These are phyloP conservation scores for Candida argentea DNA, from an alignment of 805 yeast genomes.

Conservation along the genomic window DNA sequence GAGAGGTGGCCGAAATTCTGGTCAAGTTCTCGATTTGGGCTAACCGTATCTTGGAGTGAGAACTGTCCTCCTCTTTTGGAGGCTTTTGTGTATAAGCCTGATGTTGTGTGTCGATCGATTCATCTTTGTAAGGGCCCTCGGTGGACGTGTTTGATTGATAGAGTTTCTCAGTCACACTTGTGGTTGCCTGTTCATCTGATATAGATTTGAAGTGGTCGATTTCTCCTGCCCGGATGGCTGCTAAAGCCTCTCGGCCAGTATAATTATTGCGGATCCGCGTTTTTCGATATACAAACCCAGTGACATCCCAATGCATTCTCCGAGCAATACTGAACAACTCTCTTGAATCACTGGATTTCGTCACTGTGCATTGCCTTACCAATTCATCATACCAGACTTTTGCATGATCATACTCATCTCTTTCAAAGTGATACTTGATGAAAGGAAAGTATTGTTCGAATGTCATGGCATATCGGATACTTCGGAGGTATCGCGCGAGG, in stretches of 20 bases:
- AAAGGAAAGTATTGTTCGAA: constrained; percentile 32
- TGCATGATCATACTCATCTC: constrained; percentile 20
- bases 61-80: too few relatives aligned
- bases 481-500: constrained; percentile 17
- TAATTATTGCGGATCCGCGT: constrained; percentile 13
- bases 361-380: constrained; percentile 19
- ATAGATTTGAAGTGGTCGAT: too few relatives aligned
- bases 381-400: constrained; percentile 28
- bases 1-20: too few relatives aligned
- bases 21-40: too few relatives aligned
- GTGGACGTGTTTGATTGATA: too few relatives aligned
- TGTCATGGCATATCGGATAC: constrained; percentile 20
- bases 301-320: constrained; percentile 25
- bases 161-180: too few relatives aligned
- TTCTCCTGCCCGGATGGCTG: constrained; percentile 2
- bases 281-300: constrained; percentile 22
- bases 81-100: too few relatives aligned
- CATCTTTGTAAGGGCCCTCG: too few relatives aligned
- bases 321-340: constrained; percentile 23
- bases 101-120: too few relatives aligned
- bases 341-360: constrained; percentile 19
- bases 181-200: too few relatives aligned
- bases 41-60: too few relatives aligned
- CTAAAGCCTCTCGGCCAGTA: constrained; percentile 9
- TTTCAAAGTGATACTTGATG: constrained; percentile 23